Evolutionary conservation across 2,329 filamentous ascomycete genomes (phyloP).

Genomic region (Botryotinia convoluta): DNA sequence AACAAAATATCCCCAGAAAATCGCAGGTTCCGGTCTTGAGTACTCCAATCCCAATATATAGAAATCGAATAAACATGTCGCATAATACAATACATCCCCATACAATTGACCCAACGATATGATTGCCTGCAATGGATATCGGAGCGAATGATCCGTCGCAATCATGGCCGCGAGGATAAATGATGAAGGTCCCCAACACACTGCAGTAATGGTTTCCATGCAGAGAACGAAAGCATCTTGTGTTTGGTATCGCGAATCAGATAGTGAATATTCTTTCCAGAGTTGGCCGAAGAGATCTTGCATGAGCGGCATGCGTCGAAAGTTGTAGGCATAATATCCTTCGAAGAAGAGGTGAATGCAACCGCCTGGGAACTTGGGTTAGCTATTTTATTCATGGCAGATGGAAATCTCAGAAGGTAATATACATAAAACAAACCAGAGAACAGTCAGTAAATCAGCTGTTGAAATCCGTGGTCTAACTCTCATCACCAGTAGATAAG

Average conservation of each 20-base stretch:
- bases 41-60: neutral
- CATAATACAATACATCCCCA: neutral
- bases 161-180: neutral
- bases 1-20: slow-evolving; percentile 2
- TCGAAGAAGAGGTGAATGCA: slow-evolving; percentile 36
- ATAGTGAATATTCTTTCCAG: slow-evolving; percentile 58
- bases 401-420: neutral
- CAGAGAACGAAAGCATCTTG: slow-evolving; percentile 51
- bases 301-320: slow-evolving; percentile 42
- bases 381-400: neutral
- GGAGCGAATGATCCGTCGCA: neutral
- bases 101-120: neutral
- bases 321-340: slow-evolving; percentile 49
- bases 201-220: slow-evolving; percentile 54
- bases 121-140: neutral
- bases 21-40: neutral
- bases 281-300: slow-evolving; percentile 51
- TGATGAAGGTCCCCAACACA: slow-evolving; percentile 21
- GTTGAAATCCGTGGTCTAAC: neutral
- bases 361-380: slow-evolving; percentile 26
- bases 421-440: neutral
- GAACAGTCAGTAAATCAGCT: neutral
- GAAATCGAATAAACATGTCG: neutral
- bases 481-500: neutral
- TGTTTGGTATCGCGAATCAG: slow-evolving; percentile 54